A percentile compares a stretch with the other conserved stretches of the same genome.
phyloP scores from a whole-genome alignment of 306 rosid genomes.

The Vachellia collinsii region DNA sequence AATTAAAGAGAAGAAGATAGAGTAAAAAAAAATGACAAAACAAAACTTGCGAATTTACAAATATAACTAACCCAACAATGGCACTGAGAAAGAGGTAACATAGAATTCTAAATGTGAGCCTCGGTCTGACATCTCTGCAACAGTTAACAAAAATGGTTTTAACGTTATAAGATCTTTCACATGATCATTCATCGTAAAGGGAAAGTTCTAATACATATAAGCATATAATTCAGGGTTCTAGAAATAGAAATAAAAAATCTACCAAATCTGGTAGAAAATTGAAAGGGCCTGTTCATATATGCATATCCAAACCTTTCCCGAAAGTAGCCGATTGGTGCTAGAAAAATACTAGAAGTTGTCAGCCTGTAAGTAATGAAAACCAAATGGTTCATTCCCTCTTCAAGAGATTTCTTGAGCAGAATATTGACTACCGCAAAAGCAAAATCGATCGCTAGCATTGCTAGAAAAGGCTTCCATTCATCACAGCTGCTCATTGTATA shows the following conservation, averaged over 20 bases:
- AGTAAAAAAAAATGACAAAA: conserved; percentile 1
- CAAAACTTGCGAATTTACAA: background rate
- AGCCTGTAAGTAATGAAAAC: conserved; percentile 85
- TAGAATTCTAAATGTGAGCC: conserved; percentile 68
- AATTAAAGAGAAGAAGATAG: background rate
- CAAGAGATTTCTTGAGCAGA: conserved; percentile 85
- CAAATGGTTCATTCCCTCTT: conserved; percentile 85
- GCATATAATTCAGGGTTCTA: conserved; percentile 11
- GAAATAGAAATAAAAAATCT: background rate
- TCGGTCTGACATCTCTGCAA: conserved; percentile 71
- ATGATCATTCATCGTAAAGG: conserved; percentile 15
- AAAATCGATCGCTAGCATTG: conserved; percentile 77
- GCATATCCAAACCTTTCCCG: conserved; percentile 54
- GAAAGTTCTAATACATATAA: background rate
- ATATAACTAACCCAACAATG: conserved; percentile 71
- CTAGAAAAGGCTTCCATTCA: conserved; percentile 84
- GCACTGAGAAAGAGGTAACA: conserved; percentile 89
- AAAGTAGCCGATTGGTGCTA: conserved; percentile 79
- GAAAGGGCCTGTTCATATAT: conserved; percentile 31
- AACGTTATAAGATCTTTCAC: conserved; percentile 4
- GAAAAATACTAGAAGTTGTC: conserved; percentile 70
- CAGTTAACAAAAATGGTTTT: background rate
- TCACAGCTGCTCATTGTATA: conserved; percentile 46
- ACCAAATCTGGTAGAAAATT: conserved; percentile 4
- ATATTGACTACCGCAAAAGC: conserved; percentile 76